Base-by-base conservation (phyloP, 1,284 basidiomycete genomes). In the Cystobasidiaceae sp. region DNA sequence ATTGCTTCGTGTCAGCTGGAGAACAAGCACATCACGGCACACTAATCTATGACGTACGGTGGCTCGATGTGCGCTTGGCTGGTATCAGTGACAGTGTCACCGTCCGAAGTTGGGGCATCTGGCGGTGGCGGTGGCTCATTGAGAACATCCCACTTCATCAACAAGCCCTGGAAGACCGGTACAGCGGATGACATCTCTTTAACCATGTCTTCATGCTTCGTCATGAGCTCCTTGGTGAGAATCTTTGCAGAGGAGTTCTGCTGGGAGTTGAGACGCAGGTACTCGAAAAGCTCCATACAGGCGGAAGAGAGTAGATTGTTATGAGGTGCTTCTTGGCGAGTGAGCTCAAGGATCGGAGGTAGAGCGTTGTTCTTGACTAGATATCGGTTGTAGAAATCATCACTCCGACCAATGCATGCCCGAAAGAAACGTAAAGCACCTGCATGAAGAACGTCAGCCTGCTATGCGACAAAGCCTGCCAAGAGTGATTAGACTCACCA, bases 241-340 rank as follows among this genome's bases (percentile, higher is more conserved):
- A 88, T 84, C 77, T 33, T 30, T 23, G 39, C 45, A 4, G 54
- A 41, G 62, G 62, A 66, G n/a, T 44, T 60, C 48, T n/a, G n/a
- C n/a, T n/a, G n/a, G n/a, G n/a, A n/a, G n/a, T 61, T 52, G 46
- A n/a, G 23, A 30, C 41, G 44, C 69, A 45, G 54, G 44, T 15
- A 7, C 73, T 98, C 94, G 73, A 98, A 91, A 68, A 91, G 89
- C 75, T 98, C 94, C 74, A 96, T 86, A 79, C 91, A 97, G 19
- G 93, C 90, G 69, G 92, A 93, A 72, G 87, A 89, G 48, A 98
- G 81, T 69, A 99, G 82, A 77, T 94, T 98, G 78, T 98, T 94
- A 66, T 89, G 82, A 48, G 82, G 81, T 30, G 87, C 87, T 77
- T 97, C 94, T 55, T 83, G 83, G 34, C 88, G 76, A 28, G 91